Evolutionary conservation across 768 basidiomycete genomes (phyloP).

Genomic region (Hysterangium stoloniferum): DNA sequence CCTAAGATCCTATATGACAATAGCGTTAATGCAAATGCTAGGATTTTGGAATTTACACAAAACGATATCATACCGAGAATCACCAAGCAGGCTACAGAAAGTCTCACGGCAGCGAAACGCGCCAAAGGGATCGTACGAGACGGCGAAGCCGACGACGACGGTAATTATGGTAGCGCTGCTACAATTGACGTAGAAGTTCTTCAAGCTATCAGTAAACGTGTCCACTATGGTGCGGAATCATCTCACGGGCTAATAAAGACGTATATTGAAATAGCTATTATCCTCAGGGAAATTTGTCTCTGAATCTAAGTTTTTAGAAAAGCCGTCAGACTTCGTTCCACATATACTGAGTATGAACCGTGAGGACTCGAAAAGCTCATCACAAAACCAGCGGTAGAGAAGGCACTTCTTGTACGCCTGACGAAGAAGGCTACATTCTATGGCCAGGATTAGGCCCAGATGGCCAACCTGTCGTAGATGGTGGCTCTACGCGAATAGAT

Average conservation of each 20-base stretch:
- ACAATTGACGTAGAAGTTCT: slow-evolving; percentile 93
- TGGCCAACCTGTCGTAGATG: slow-evolving; percentile 40
- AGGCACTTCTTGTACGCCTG: slow-evolving; percentile 70
- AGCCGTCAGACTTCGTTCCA: slow-evolving; percentile 85
- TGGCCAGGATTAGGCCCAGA: slow-evolving; percentile 78
- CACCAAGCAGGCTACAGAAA: slow-evolving; percentile 59
- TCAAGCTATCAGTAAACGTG: slow-evolving; percentile 96
- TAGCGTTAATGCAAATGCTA: slow-evolving; percentile 76
- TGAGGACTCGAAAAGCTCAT: slow-evolving; percentile 74
- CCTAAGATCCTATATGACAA: slow-evolving; percentile 75
- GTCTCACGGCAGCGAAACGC: slow-evolving; percentile 58
- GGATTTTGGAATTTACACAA: slow-evolving; percentile 86
- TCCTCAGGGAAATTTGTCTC: slow-evolving; percentile 92
- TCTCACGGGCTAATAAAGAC: not conserved
- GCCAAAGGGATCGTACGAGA: slow-evolving; percentile 58
- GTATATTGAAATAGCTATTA: slow-evolving; percentile 1
- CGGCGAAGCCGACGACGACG: slow-evolving; percentile 82
- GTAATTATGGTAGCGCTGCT: slow-evolving; percentile 94
- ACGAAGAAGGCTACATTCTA: slow-evolving; percentile 74
- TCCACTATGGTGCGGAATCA: slow-evolving; percentile 82
- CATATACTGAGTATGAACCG: slow-evolving; percentile 80
- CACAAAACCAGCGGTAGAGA: slow-evolving; percentile 96
- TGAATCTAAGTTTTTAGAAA: slow-evolving; percentile 88
- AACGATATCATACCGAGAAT: slow-evolving; percentile 85
- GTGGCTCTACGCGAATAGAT: slow-evolving; percentile 64